Conservation (phyloP, 2,329 filamentous ascomycete genomes). For the Metarhizium anisopliae region DNA sequence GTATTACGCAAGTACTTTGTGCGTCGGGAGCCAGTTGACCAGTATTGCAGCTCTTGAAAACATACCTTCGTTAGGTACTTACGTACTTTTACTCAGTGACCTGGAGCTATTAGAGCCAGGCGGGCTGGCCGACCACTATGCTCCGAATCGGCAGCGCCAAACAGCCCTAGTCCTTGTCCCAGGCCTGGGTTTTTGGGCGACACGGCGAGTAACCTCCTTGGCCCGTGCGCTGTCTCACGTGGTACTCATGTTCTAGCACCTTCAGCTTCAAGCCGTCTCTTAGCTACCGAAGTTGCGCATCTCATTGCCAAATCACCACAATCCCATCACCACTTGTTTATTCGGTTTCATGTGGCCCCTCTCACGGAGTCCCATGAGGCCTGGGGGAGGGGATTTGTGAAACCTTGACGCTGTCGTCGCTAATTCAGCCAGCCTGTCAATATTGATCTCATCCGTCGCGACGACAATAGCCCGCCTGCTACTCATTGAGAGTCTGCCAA, state of each 20-base stretch:
- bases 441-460: neutral
- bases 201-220: constrained; percentile 2
- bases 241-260: constrained; percentile 8
- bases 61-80: no score
- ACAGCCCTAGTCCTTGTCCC: no score
- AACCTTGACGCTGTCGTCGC: neutral
- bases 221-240: constrained; percentile 17
- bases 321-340: neutral
- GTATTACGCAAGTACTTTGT: no score
- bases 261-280: constrained; percentile 6
- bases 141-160: no score
- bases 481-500: neutral
- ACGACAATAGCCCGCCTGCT: neutral
- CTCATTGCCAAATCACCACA: neutral
- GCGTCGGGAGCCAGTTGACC: no score
- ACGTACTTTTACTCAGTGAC: no score
- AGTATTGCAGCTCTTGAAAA: no score
- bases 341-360: constrained; percentile 11
- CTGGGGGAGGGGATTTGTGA: constrained; percentile 16
- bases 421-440: neutral
- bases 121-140: no score
- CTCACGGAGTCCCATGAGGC: constrained; percentile 10
- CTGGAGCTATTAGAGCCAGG: no score
- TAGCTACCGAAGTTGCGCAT: neutral
- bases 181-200: neutral